Evolutionary conservation across 2,329 filamentous ascomycete species (phyloP), one percentile per base, ranked within the genome.

Genomic region (Sphaerulina musiva): DNA sequence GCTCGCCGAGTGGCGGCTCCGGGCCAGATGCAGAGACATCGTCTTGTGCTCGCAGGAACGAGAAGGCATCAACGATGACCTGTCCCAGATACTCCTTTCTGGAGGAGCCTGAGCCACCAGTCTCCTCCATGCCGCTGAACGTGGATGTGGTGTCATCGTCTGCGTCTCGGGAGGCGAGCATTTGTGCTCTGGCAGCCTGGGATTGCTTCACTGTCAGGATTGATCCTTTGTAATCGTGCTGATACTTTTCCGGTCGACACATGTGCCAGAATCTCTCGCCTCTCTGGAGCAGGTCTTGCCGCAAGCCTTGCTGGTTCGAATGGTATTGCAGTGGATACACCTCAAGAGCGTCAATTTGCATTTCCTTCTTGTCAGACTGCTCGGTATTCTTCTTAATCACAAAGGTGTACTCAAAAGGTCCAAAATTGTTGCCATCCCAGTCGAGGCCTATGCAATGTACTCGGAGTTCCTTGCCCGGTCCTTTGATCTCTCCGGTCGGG

Each of bases 371-470:
- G 26, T 29, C 26, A 29, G 26, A 29, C 26, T 29, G 26, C 26
- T 29, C 39, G 6, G 31, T 20, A 20, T 34, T 36, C 20, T 46
- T 36, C 12, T 34, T 31, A 7, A 57, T 42, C 9, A 9, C n/a
- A 46, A 57, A 54, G 11, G 7, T 12, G 47, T 51, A 57, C 4
- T 43, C 14, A 38, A 42, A 54, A 3, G 11, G n/a, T 10, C 6
- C 11, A 38, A 54, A 57, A 10, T 47, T 57, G 2, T 12, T 34
- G 6, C 55, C 55, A 47, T 57, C 51, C 46, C 51, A 57, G 36
- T 57, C 55, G 42, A 57, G 14, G 14, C 51, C 46, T 10, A 26
- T 14, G 34, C 49, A 56, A 20, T 8, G 11, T 7, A 53, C 45
- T 12, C 26, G 26, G 4, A 29, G 26, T 29, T 29, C 26, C 6